Base-by-base conservation (phyloP, 805 yeast genomes). In the Hemisphaericaspora nanyangensis region DNA sequence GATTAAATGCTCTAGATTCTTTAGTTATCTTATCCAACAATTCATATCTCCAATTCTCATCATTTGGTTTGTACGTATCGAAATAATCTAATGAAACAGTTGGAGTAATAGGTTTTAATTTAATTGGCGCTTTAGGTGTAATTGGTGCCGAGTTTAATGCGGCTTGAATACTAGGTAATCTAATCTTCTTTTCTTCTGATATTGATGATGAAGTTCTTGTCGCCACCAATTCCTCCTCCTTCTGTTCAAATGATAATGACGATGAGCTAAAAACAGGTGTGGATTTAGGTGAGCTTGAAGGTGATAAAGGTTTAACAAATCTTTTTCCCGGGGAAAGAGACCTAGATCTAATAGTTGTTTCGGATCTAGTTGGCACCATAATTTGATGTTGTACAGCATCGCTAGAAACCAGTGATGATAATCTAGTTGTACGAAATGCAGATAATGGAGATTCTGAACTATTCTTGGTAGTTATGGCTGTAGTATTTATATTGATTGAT, bases 1-100 rank as follows among this genome's bases (percentile, higher is more conserved):
- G 45, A 47, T 51, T 53, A 44, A 54, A 54, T 30, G 49, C 58
- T 45, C 51, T 50, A 6, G 58, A 44, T 33, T 47, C 48, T 22
- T 56, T 52, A 37, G 52, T 53, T 30, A 63, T 60, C 17, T 63
- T 47, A 50, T 65, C 70, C 43, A 67, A 50, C 18, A 68, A 46
- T 38, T 68, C 72, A 45, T 55, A 65, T 31, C 71, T 51, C 72
- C 73, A 67, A 47, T 66, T 64, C 42, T 64, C 71, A 43, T 67
- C 72, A 44, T 65, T 62, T 16, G 72, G 72, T 45, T 67, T 66
- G 50, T 66, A 67, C 6, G 74, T 68, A 46, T 68, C 74, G 38
- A 65, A 67, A 37, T 67, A 68, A 40, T 67, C 71, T 35, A 67
- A 57, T 8, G 70, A 64, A 3, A 66, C 68, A 1, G 73, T 65